These are phyloP conservation scores for Musa schizocarpa DNA, from an alignment of 176 grass and related monocot species.

Conservation along the genomic window DNA sequence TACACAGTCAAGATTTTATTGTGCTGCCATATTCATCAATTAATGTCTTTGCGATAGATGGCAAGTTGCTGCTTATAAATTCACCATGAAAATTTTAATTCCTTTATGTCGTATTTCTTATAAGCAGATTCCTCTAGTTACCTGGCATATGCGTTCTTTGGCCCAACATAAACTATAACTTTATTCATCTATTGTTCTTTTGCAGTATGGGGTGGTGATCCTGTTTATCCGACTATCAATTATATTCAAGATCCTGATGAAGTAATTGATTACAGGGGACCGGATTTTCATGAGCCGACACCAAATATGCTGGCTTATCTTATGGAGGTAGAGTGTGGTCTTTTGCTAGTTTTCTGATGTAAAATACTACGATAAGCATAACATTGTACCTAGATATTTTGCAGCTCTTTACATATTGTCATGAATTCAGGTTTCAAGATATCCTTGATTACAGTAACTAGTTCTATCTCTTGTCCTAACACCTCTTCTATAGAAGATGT, in stretches of 20 bases:
- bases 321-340: constrained; percentile 46
- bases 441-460: not conserved
- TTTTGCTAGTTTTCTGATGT: not conserved
- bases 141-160: not conserved
- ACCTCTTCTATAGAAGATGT: not conserved
- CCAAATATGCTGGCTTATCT: constrained; percentile 72
- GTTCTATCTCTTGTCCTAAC: not conserved
- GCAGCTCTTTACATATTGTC: not conserved
- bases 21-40: not conserved
- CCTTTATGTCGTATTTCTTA: not conserved
- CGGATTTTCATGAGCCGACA: constrained; percentile 84
- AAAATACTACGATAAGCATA: not conserved
- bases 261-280: constrained; percentile 67
- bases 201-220: constrained; percentile 96
- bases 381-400: not conserved
- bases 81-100: not conserved
- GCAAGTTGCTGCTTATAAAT: not conserved
- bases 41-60: constrained; percentile 6
- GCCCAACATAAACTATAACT: not conserved
- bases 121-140: not conserved
- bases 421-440: not conserved
- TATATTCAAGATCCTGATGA: constrained; percentile 83
- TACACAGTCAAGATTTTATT: too few relatives aligned
- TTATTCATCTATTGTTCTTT: constrained; percentile 7
- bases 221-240: constrained; percentile 97